phyloP scores from a whole-genome alignment of 2,329 filamentous ascomycete species.

The Arthrobotrys sinensis region DNA sequence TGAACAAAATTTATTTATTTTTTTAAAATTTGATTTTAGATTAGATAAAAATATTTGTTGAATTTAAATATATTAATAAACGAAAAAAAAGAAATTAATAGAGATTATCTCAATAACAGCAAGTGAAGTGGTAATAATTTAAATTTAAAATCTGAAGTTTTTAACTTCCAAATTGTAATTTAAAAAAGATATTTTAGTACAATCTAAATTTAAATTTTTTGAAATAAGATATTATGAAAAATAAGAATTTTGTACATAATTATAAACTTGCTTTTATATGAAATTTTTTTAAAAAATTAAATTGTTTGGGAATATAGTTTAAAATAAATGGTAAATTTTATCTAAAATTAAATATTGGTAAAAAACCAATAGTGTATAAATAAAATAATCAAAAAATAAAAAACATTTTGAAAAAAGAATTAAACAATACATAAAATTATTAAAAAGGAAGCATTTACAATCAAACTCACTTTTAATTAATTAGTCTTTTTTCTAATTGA shows the following conservation, averaged over 20 bases:
- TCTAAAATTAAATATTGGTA: slow-evolving; percentile 13
- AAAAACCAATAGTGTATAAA: neutral
- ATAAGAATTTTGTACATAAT: neutral
- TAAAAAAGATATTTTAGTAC: slow-evolving; percentile 2
- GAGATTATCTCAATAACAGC: slow-evolving; percentile 68
- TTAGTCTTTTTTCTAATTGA: slow-evolving; percentile 65
- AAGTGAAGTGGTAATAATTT: slow-evolving; percentile 68
- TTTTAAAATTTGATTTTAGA: slow-evolving; percentile 67
- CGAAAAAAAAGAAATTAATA: slow-evolving; percentile 69
- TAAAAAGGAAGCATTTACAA: slow-evolving; percentile 67
- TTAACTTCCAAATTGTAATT: slow-evolving; percentile 9
- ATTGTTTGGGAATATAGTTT: slow-evolving; percentile 4
- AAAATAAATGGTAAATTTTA: slow-evolving; percentile 17
- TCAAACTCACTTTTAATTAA: slow-evolving; percentile 66
- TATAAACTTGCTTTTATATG: slow-evolving; percentile 1
- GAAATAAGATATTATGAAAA: neutral
- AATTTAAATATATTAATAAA: slow-evolving; percentile 70
- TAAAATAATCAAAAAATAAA: slow-evolving; percentile 66
- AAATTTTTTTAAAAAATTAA: slow-evolving; percentile 10
- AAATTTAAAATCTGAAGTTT: slow-evolving; percentile 13
- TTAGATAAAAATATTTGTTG: slow-evolving; percentile 68
- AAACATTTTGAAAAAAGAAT: slow-evolving; percentile 68
- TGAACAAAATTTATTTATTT: slow-evolving; percentile 44
- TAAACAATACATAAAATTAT: slow-evolving; percentile 68
- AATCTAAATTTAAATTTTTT: slow-evolving; percentile 3